Evolutionary conservation across 2,329 filamentous ascomycete species (phyloP).

Genomic region (Aspergillus udagawae): DNA sequence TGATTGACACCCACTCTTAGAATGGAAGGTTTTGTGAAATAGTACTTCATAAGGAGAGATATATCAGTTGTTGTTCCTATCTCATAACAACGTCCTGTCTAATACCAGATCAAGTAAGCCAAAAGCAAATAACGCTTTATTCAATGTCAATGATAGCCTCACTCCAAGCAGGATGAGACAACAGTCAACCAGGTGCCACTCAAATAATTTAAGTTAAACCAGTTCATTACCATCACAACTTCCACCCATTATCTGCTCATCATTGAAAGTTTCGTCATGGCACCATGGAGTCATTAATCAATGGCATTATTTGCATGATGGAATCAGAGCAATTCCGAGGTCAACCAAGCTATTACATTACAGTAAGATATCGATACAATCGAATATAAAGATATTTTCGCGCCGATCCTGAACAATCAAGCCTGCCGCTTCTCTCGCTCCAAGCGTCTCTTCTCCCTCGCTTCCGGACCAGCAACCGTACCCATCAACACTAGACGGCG

Average conservation of each 20-base stretch:
- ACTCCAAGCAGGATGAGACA: background rate
- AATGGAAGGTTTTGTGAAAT: no score
- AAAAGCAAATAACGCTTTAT: background rate
- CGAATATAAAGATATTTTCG: no score
- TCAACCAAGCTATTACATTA: background rate
- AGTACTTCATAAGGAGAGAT: no score
- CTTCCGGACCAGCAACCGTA: slow-evolving; percentile 19
- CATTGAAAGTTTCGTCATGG: background rate
- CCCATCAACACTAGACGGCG: slow-evolving; percentile 16
- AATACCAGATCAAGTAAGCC: background rate
- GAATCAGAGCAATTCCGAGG: background rate
- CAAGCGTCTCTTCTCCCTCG: slow-evolving; percentile 9
- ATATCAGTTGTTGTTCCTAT: background rate
- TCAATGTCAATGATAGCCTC: background rate
- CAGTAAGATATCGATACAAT: background rate
- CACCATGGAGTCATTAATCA: no score
- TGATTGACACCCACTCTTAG: no score
- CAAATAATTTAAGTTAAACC: background rate
- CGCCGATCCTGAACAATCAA: background rate
- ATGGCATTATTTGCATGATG: background rate
- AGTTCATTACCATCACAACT: background rate
- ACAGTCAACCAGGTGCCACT: background rate
- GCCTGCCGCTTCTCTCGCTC: background rate
- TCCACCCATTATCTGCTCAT: background rate
- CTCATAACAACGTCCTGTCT: background rate